Percentiles rank a stretch among this genome's conserved stretches.
Conservation (phyloP, 768 basidiomycete species). For the Russula vinacea region DNA sequence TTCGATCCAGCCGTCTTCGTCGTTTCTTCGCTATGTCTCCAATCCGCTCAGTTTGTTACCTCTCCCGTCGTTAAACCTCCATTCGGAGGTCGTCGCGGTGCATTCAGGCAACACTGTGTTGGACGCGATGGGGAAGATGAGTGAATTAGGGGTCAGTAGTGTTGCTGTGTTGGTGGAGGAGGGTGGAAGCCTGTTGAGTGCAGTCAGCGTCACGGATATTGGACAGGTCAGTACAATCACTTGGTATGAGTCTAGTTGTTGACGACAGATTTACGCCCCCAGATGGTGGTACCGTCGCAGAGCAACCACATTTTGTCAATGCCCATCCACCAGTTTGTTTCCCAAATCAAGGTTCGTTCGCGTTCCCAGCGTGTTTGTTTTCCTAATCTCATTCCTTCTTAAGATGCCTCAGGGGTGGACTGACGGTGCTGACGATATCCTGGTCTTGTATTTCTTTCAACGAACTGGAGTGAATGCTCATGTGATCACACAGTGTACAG, state of each 20-base stretch:
- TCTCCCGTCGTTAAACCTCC: slow-evolving; percentile 64
- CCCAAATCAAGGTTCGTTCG: slow-evolving; percentile 61
- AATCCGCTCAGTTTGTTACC: slow-evolving; percentile 55
- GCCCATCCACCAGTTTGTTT: slow-evolving; percentile 65
- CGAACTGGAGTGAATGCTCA: background rate
- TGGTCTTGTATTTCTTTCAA: slow-evolving; percentile 40
- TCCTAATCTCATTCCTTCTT: background rate
- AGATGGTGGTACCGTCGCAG: slow-evolving; percentile 78
- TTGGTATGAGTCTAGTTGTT: background rate
- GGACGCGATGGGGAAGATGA: slow-evolving; percentile 84
- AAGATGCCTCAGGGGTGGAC: slow-evolving; percentile 59
- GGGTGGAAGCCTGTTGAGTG: slow-evolving; percentile 59
- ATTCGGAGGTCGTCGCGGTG: slow-evolving; percentile 59
- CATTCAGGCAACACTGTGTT: slow-evolving; percentile 60
- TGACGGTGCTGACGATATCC: slow-evolving; percentile 78
- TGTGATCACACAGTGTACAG: slow-evolving; percentile 57
- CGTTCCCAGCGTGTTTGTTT: background rate
- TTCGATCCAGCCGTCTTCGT: slow-evolving; percentile 9
- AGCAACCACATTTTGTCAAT: slow-evolving; percentile 72
- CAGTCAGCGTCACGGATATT: slow-evolving; percentile 79
- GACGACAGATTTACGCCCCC: background rate
- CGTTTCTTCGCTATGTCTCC: slow-evolving; percentile 45
- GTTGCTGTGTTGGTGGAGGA: slow-evolving; percentile 73
- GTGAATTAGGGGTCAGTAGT: slow-evolving; percentile 80
- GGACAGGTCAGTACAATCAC: slow-evolving; percentile 51